Evolutionary conservation across 2,329 filamentous ascomycete species (phyloP).

Genomic region (Hyphodiscus sp.): DNA sequence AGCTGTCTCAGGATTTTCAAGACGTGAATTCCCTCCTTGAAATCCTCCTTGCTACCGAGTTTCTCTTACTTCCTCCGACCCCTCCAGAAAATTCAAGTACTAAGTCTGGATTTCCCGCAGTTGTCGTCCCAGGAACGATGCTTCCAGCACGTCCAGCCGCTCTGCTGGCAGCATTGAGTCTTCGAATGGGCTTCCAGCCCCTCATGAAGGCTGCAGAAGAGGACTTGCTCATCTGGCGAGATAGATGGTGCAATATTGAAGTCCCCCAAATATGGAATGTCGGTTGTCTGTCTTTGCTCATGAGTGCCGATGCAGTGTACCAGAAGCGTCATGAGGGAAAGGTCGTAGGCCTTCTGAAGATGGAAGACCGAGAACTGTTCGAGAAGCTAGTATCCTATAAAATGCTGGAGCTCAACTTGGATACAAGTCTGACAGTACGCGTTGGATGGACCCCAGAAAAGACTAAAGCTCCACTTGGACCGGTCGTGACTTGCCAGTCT

Average conservation of each 20-base stretch:
- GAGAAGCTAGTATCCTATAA: conserved; percentile 13
- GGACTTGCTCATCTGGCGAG: conserved; percentile 13
- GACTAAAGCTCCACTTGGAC: conserved; percentile 11
- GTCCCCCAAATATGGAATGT: conserved; percentile 17
- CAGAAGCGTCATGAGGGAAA: conserved; percentile 1
- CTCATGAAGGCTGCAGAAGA: conserved; percentile 11
- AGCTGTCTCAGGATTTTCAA: too few species aligned
- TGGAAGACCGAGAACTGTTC: conserved; percentile 9
- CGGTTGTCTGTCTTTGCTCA: conserved; percentile 10
- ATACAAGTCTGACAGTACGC: conserved; percentile 9
- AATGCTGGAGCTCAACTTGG: conserved; percentile 17
- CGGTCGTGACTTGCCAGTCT: conserved; percentile 9
- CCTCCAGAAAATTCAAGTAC: too few species aligned
- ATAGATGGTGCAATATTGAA: conserved; percentile 15
- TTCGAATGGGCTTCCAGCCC: conserved; percentile 14
- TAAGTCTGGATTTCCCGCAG: too few species aligned
- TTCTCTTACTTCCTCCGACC: too few species aligned
- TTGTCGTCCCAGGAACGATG: conserved; percentile 19
- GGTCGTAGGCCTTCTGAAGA: not conserved
- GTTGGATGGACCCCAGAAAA: conserved; percentile 17
- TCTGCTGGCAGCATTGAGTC: conserved; percentile 16
- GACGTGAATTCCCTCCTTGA: too few species aligned
- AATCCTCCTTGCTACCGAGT: too few species aligned
- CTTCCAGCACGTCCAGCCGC: conserved; percentile 14
- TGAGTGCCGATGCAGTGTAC: conserved; percentile 15